Evolutionary conservation across 2,329 filamentous ascomycete species (phyloP).

Genomic region (Sporothrix brunneoviolacea): DNA sequence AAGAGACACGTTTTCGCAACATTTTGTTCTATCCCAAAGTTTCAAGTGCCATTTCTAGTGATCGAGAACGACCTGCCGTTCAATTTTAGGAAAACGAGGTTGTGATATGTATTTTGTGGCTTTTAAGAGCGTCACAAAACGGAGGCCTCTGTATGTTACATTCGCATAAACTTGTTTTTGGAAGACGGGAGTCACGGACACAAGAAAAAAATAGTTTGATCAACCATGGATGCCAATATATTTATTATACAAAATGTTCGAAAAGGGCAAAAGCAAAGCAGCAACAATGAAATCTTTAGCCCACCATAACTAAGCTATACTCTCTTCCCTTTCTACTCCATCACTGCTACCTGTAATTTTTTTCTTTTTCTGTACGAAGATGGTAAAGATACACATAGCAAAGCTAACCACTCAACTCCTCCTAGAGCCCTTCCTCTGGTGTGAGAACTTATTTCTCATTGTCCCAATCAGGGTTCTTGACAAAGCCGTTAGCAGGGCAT

Average conservation of each 20-base stretch:
- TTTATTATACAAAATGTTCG: slow-evolving; percentile 16
- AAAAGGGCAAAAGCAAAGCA: not conserved
- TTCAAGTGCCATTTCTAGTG: no score
- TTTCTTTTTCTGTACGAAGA: not conserved
- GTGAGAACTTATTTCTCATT: slow-evolving; percentile 35
- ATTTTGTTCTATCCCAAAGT: no score
- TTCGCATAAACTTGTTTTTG: no score
- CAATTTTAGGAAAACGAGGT: no score
- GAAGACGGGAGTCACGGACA: no score
- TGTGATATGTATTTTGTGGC: no score
- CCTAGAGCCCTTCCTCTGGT: not conserved
- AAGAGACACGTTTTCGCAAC: no score
- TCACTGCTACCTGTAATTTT: not conserved
- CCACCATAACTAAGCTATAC: not conserved
- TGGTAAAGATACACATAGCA: not conserved
- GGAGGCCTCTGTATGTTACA: no score
- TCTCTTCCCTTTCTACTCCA: not conserved
- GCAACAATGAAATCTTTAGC: slow-evolving; percentile 10
- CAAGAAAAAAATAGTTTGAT: not conserved
- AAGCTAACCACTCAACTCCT: not conserved
- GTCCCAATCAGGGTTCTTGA: slow-evolving; percentile 51
- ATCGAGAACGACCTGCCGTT: no score
- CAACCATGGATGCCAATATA: not conserved
- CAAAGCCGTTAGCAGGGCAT: not conserved
- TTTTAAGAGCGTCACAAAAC: no score